Base-by-base conservation (phyloP, 208 protist species). In the Acanthamoeba healyi region DNA sequence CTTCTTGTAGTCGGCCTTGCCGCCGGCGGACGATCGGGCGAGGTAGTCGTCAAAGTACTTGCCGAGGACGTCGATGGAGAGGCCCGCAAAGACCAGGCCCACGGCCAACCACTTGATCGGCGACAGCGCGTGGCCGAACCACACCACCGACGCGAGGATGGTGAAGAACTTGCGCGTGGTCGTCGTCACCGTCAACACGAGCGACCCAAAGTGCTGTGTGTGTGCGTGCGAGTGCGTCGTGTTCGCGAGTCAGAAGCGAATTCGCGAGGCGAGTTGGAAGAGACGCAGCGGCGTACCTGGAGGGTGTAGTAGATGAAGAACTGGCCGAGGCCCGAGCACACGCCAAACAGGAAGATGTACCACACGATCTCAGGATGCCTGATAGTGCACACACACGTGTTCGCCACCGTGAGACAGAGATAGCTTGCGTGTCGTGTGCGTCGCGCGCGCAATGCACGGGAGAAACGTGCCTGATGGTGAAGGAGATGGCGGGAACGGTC, bases 121-220 rank as follows among this genome's bases (percentile, higher is more conserved):
- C 0, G 44, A 36, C 2, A 93, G 88, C 42, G 67, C 22, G 88
- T 93, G 61, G 44, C 88, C 88, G 65, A 93, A 93, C 65, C 88
- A 82, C 56, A 93, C 6, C 24, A 93, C 88, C n/a, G 44, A 67
- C 42, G 67, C 88, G 46, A 93, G 67, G 51, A 93, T 93, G 26
- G 88, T 93, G 70, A 93, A 93, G 88, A 93, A 93, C 88, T 93
- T 93, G 88, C 88, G 88, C 42, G 88, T 93, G 14, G 84, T 91
- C 36, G 84, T 91, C 34, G 58, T 42, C 54, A 91, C 54, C 32
- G 38, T 91, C 54, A 91, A 29, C 54, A 51, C 84, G 15, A 91
- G 36, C 38, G 84, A 91, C 7, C 84, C 84, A 70, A 91, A 91
- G 79, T 51, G n/a, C 67, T 72, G 19, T 7, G 29, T 34, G 19